phyloP scores from a whole-genome alignment of 768 basidiomycete species.

The Boletellus ananiceps region DNA sequence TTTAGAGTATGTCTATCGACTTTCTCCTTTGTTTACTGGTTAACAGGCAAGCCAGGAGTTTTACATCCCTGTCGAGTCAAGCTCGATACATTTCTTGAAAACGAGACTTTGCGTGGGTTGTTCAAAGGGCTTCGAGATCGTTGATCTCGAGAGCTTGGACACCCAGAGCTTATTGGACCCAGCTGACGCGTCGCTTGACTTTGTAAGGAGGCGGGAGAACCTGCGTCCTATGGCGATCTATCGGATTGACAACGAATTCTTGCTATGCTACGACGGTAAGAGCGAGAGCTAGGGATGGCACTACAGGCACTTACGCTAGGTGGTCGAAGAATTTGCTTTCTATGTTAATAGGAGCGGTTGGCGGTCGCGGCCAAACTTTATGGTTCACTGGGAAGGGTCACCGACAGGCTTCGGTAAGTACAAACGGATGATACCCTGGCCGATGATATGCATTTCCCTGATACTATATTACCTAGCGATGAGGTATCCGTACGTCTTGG shows the following conservation, averaged over 20 bases:
- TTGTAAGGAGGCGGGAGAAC: conserved; percentile 86
- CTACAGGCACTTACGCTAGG: conserved; percentile 5
- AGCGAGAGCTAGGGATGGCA: conserved; percentile 9
- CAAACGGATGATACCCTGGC: background rate
- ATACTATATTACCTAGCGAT: conserved; percentile 53
- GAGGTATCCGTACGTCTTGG: conserved; percentile 93
- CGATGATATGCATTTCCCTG: conserved; percentile 2
- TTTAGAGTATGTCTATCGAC: conserved; percentile 62
- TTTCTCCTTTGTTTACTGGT: background rate
- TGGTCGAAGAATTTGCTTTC: conserved; percentile 84
- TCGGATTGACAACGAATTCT: conserved; percentile 92
- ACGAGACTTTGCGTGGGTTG: conserved; percentile 97
- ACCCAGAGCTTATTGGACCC: conserved; percentile 96
- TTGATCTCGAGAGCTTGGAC: conserved; percentile 94
- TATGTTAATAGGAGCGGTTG: conserved; percentile 97
- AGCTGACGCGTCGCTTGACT: conserved; percentile 84
- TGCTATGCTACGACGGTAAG: conserved; percentile 95
- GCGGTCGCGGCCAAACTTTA: conserved; percentile 85
- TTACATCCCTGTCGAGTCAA: conserved; percentile 97
- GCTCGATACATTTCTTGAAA: conserved; percentile 94
- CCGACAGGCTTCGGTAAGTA: conserved; percentile 90
- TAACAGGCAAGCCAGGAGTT: conserved; percentile 63
- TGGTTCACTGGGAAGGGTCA: conserved; percentile 94
- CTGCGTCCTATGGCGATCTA: conserved; percentile 94
- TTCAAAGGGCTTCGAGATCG: conserved; percentile 96